Conservation (phyloP, 345 rosid genomes). For the Bruguiera gymnorhiza region DNA sequence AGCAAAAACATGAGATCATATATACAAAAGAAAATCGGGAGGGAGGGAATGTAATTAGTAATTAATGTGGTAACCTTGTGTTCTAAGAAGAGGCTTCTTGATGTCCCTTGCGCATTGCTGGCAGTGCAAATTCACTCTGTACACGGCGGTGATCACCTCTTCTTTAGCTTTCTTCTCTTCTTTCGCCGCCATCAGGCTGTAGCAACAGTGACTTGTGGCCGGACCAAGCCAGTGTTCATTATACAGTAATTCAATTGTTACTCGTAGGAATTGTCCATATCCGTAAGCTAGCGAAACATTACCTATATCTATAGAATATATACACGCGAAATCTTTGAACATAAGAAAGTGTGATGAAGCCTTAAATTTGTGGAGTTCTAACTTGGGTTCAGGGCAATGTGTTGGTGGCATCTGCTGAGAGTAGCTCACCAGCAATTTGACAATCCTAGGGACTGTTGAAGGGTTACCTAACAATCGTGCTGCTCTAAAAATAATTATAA, state of each 20-base stretch:
- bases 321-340: too few species aligned
- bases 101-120: conserved; percentile 61
- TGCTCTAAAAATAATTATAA: background rate
- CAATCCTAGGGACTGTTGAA: background rate
- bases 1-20: too few species aligned
- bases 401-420: conserved; percentile 28
- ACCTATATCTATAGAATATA: background rate
- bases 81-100: conserved; percentile 58
- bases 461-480: too few species aligned
- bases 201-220: too few species aligned
- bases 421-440: conserved; percentile 32
- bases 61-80: conserved; percentile 33
- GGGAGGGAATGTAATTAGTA: background rate
- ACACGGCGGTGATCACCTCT: conserved; percentile 49
- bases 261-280: too few species aligned
- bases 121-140: conserved; percentile 83
- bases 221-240: too few species aligned
- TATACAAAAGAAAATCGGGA: background rate
- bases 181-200: conserved; percentile 17
- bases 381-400: background rate
- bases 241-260: too few species aligned
- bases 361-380: background rate
- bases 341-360: too few species aligned
- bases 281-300: too few species aligned
- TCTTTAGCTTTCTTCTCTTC: conserved; percentile 40